Evolutionary conservation across 1,284 basidiomycete genomes (phyloP).

Genomic region (Singerocomus inundabilis): DNA sequence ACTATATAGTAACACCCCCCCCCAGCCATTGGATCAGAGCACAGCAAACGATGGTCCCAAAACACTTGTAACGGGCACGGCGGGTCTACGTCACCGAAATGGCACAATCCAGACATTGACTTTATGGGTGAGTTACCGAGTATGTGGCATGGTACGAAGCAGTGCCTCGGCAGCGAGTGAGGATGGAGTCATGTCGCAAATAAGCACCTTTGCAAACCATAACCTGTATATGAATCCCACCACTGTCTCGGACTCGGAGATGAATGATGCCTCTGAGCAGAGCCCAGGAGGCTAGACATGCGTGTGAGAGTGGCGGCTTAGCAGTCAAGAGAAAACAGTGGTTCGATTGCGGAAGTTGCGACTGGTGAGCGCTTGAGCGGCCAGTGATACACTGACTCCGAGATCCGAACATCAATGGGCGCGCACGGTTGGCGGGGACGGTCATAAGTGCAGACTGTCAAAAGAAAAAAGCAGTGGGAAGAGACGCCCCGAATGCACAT

Average conservation of each 20-base stretch:
- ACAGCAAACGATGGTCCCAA: conserved; percentile 18
- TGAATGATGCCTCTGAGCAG: conserved; percentile 4
- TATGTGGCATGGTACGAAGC: background rate
- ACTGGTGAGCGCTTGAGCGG: background rate
- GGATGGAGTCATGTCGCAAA: background rate
- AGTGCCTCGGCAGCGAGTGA: background rate
- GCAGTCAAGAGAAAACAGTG: background rate
- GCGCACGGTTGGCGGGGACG: background rate
- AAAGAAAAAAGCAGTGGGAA: background rate
- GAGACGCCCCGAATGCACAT: too few species aligned
- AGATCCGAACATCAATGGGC: background rate
- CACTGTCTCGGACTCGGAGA: background rate
- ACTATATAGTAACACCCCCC: conserved; percentile 24
- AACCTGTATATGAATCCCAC: background rate
- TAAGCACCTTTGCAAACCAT: background rate
- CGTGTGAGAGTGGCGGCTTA: conserved; percentile 16
- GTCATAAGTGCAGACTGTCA: too few species aligned
- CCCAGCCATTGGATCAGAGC: conserved; percentile 17
- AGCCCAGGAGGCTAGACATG: conserved; percentile 3
- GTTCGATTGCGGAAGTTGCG: background rate
- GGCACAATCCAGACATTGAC: background rate
- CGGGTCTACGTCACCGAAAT: background rate
- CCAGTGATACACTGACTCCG: conserved; percentile 19
- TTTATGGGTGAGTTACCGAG: background rate
- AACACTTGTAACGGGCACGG: conserved; percentile 9